Evolutionary conservation across 352 stramenopile species (phyloP).

Genomic region (Sclerospora graminicola): DNA sequence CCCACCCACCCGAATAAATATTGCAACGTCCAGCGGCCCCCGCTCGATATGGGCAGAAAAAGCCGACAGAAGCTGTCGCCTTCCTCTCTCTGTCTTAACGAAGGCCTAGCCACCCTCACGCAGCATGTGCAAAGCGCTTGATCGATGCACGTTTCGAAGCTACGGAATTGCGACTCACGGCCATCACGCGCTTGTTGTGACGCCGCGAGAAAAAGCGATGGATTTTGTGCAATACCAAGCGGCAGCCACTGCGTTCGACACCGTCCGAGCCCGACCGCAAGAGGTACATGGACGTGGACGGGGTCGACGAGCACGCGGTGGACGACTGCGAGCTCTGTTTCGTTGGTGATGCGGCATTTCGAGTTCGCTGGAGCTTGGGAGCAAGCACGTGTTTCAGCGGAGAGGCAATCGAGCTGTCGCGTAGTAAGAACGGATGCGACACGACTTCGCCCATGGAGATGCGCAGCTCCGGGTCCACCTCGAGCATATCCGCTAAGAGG

Average conservation of each 20-base stretch:
- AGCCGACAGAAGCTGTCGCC: constrained; percentile 6
- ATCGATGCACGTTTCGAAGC: constrained; percentile 11
- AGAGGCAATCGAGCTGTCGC: constrained; percentile 8
- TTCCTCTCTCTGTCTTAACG: constrained; percentile 14
- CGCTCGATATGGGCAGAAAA: constrained; percentile 7
- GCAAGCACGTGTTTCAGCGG: constrained; percentile 3
- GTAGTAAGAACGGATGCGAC: constrained; percentile 44
- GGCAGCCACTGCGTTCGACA: constrained; percentile 18
- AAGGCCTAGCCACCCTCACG: constrained; percentile 30
- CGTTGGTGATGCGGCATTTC: constrained; percentile 1
- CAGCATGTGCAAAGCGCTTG: constrained; percentile 17
- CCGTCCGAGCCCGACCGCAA: constrained; percentile 14
- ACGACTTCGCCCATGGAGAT: constrained; percentile 55
- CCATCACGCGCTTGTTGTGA: constrained; percentile 40
- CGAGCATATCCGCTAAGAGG: constrained; percentile 50
- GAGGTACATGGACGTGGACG: constrained; percentile 19
- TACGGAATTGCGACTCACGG: constrained; percentile 10
- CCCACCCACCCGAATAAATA: constrained; percentile 27
- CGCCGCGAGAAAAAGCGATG: constrained; percentile 34
- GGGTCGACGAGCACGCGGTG: constrained; percentile 11
- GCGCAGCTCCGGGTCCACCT: constrained; percentile 43
- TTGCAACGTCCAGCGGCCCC: constrained; percentile 15
- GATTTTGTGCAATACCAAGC: constrained; percentile 29
- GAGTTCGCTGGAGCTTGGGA: constrained; percentile 6
- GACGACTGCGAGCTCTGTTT: constrained; percentile 15